These are phyloP conservation scores for Silene conica DNA, from an alignment of 148 eudicot species.

Conservation along the genomic window DNA sequence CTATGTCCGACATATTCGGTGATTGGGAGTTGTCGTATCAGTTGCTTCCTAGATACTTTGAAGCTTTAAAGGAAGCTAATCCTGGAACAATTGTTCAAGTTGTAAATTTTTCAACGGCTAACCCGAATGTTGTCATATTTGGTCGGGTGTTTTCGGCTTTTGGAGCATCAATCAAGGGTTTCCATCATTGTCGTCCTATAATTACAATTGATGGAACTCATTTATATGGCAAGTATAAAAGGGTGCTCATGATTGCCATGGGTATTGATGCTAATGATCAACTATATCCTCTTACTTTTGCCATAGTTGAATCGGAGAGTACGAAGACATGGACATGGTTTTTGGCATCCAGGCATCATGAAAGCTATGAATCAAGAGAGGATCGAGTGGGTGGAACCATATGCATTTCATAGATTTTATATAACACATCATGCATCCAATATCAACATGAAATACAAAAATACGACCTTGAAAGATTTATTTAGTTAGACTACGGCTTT, in stretches of 20 bases:
- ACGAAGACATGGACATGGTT: too few species aligned
- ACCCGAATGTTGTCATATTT: background rate
- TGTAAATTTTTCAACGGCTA: background rate
- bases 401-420: background rate
- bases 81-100: too few species aligned
- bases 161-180: too few species aligned
- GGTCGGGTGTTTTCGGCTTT: too few species aligned
- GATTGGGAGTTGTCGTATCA: background rate
- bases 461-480: background rate
- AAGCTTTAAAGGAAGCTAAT: background rate
- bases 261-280: too few species aligned
- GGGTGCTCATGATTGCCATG: too few species aligned
- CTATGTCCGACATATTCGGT: background rate
- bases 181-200: too few species aligned
- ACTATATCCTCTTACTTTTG: too few species aligned
- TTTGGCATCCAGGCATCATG: background rate
- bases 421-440: background rate
- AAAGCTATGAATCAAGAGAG: background rate
- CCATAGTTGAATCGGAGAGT: too few species aligned
- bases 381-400: background rate
- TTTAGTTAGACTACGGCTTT: too few species aligned
- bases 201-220: too few species aligned
- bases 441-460: background rate
- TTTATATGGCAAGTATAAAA: too few species aligned
- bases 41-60: background rate